These are phyloP conservation scores for Phyllostachys edulis DNA, from an alignment of 176 grass and related monocot genomes.

Conservation along the genomic window DNA sequence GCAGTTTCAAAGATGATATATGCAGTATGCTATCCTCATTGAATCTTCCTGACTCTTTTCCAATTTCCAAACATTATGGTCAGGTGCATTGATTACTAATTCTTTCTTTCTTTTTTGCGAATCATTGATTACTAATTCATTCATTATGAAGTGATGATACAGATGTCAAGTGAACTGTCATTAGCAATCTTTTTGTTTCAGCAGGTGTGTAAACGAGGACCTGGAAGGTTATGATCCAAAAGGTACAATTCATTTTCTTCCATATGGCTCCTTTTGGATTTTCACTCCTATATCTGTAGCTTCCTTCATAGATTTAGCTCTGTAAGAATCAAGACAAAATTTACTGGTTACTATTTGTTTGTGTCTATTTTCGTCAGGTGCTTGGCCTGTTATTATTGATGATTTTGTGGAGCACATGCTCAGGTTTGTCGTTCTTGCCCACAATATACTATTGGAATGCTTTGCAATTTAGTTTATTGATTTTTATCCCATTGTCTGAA, in stretches of 20 bases:
- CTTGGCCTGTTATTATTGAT: constrained; percentile 97
- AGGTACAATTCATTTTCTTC: constrained; percentile 47
- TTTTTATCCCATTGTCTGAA: background rate
- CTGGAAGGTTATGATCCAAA: constrained; percentile 92
- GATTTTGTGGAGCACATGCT: constrained; percentile 97
- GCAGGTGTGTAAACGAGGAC: constrained; percentile 84
- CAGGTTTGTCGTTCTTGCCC: constrained; percentile 55
- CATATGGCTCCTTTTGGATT: constrained; percentile 12
- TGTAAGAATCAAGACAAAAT: constrained; percentile 7
- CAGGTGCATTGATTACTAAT: background rate
- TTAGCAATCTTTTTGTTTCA: too few relatives aligned
- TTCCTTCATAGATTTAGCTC: constrained; percentile 21
- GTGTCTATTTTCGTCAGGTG: constrained; percentile 60
- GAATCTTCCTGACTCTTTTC: background rate
- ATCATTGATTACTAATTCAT: background rate
- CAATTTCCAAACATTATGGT: background rate
- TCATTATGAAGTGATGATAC: too few relatives aligned
- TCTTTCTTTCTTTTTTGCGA: too few relatives aligned
- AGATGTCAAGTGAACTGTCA: too few relatives aligned
- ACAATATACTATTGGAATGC: constrained; percentile 5
- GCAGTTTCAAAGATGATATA: background rate
- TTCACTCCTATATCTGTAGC: constrained; percentile 6
- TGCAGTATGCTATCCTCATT: background rate
- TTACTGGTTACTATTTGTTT: constrained; percentile 10
- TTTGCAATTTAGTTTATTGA: constrained; percentile 16